Conservation (phyloP, 164 flowering plant species). For the Piper longum region DNA sequence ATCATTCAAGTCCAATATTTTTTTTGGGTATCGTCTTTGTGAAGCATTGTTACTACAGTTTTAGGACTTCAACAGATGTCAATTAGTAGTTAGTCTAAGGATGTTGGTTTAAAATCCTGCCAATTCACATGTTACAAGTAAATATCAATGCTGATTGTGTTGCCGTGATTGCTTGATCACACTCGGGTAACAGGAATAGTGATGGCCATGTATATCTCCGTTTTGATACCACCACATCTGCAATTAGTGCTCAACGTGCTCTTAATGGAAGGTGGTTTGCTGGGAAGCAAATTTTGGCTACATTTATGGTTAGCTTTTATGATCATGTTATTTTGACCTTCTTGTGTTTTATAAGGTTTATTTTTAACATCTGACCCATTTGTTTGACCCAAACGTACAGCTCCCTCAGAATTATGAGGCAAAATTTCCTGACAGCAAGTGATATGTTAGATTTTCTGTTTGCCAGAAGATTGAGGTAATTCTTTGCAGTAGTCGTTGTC, state of each 20-base stretch:
- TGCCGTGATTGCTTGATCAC: too few relatives aligned
- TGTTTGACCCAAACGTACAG: background rate
- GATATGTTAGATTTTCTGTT: too few relatives aligned
- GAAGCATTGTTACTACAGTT: background rate
- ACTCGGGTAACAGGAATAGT: slow-evolving; percentile 37
- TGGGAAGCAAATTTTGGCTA: slow-evolving; percentile 56
- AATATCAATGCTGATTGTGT: too few relatives aligned
- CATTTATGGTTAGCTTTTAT: slow-evolving; percentile 50
- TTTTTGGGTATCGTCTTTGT: background rate
- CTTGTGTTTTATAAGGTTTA: background rate
- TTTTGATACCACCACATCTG: slow-evolving; percentile 63
- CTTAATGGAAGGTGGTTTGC: slow-evolving; percentile 94
- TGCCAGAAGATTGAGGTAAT: background rate
- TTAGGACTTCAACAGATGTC: too few relatives aligned
- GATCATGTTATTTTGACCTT: background rate
- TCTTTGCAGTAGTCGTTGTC: too few relatives aligned
- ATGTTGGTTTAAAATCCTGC: too few relatives aligned
- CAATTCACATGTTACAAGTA: too few relatives aligned
- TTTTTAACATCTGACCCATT: background rate
- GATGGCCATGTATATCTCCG: slow-evolving; percentile 71
- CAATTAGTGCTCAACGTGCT: slow-evolving; percentile 53
- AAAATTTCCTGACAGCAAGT: slow-evolving; percentile 1
- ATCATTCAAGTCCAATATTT: background rate
- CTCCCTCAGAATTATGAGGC: slow-evolving; percentile 2
- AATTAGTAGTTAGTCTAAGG: too few relatives aligned